Conservation (phyloP, 2,329 filamentous ascomycete genomes). For the Microdochium bolleyi region DNA sequence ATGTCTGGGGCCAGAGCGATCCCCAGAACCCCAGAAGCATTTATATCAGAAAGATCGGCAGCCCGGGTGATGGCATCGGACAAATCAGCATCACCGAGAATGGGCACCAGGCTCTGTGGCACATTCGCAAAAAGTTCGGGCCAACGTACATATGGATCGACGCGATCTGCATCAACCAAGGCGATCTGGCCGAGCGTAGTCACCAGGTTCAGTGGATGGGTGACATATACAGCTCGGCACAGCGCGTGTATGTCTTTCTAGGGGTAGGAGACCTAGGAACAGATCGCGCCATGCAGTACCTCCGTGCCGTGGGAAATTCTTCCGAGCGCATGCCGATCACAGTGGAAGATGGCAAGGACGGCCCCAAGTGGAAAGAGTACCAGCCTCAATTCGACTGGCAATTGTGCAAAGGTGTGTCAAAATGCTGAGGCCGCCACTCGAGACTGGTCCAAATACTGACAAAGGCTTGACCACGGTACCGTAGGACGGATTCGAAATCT, state of each 20-base stretch:
- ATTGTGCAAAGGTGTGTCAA: background rate
- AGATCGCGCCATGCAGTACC: background rate
- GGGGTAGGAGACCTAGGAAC: background rate
- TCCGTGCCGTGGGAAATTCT: background rate
- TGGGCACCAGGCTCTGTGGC: background rate
- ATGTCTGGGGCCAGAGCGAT: background rate
- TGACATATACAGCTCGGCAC: background rate
- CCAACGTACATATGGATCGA: background rate
- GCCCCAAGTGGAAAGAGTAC: background rate
- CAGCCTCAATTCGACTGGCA: background rate
- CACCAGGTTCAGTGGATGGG: background rate
- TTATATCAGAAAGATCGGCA: background rate
- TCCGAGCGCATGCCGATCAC: background rate
- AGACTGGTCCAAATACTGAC: background rate
- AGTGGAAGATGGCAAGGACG: background rate
- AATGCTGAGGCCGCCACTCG: background rate
- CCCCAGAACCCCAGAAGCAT: background rate
- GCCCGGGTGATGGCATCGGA: background rate
- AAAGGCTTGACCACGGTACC: background rate
- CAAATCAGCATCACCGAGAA: background rate
- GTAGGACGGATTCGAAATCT: background rate
- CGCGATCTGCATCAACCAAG: slow-evolving; percentile 20
- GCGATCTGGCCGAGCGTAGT: background rate
- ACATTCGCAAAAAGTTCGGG: background rate
- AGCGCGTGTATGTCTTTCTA: background rate